phyloP scores from a whole-genome alignment of 2,329 filamentous ascomycete species.

The Xylaria polymorpha region DNA sequence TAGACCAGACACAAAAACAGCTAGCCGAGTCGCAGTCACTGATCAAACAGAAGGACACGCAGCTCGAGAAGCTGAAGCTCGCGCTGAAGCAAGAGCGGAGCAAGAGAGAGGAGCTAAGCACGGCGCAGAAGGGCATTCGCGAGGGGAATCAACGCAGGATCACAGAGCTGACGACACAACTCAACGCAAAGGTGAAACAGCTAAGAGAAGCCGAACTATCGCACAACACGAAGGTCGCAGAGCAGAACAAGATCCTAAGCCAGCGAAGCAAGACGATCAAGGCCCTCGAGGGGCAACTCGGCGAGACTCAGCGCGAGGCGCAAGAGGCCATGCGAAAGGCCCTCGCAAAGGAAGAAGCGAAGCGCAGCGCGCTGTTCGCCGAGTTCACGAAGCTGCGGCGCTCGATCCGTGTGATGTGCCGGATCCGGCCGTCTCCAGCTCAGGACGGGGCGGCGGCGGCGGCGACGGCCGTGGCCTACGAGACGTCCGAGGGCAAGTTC shows the following conservation, averaged over 20 bases:
- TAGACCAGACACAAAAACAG: conserved; percentile 6
- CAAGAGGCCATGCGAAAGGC: conserved; percentile 31
- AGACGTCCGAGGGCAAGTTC: conserved; percentile 27
- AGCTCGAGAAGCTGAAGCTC: conserved; percentile 4
- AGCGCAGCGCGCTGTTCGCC: conserved; percentile 92
- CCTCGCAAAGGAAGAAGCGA: conserved; percentile 43
- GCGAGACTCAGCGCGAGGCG: background rate
- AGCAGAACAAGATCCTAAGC: conserved; percentile 8
- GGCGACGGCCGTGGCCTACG: background rate
- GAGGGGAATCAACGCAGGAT: background rate
- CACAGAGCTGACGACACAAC: background rate
- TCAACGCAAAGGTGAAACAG: background rate
- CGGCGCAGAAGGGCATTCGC: background rate
- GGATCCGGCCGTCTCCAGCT: conserved; percentile 74
- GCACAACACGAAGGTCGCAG: background rate
- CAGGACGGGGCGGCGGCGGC: background rate
- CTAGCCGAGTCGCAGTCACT: background rate
- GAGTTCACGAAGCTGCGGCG: conserved; percentile 96
- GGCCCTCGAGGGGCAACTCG: conserved; percentile 2
- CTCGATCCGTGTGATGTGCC: conserved; percentile 97
- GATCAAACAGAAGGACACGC: conserved; percentile 1
- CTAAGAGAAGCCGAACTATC: background rate
- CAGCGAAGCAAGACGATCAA: conserved; percentile 23
- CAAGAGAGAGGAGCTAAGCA: background rate
- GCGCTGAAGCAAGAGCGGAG: conserved; percentile 15